Percentiles rank a stretch among this genome's conserved stretches.
Evolutionary conservation across 306 rosid species (phyloP).

Genomic region (Cucumis cinereus): DNA sequence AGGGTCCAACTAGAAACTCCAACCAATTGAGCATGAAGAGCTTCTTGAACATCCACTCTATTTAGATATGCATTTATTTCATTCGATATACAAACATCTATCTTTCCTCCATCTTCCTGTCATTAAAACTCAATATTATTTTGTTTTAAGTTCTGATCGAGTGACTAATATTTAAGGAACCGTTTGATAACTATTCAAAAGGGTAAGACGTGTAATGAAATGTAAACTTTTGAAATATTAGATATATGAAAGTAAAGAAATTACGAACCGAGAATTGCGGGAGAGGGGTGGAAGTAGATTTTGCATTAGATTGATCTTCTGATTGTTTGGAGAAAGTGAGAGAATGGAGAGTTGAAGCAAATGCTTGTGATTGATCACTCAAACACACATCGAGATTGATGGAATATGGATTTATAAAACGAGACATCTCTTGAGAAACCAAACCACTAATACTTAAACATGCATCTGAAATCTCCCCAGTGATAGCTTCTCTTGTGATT

Average conservation of each 20-base stretch:
- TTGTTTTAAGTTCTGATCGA: too few species aligned
- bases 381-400: background rate
- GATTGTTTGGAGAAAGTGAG: background rate
- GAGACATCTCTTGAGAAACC: background rate
- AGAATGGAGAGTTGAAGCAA: background rate
- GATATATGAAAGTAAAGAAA: too few species aligned
- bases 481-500: too few species aligned
- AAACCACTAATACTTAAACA: too few species aligned
- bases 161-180: too few species aligned
- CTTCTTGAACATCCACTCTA: conserved; percentile 16
- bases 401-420: background rate
- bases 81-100: conserved; percentile 4
- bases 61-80: conserved; percentile 6
- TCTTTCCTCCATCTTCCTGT: background rate
- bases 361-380: background rate
- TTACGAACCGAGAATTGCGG: background rate
- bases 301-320: background rate
- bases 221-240: too few species aligned
- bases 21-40: conserved; percentile 16
- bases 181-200: too few species aligned
- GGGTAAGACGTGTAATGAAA: too few species aligned
- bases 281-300: background rate
- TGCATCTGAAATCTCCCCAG: background rate
- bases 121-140: background rate
- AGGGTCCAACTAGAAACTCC: conserved; percentile 3